Evolutionary conservation across 805 yeast species (phyloP).

Genomic region (Hanseniaspora singularis): DNA sequence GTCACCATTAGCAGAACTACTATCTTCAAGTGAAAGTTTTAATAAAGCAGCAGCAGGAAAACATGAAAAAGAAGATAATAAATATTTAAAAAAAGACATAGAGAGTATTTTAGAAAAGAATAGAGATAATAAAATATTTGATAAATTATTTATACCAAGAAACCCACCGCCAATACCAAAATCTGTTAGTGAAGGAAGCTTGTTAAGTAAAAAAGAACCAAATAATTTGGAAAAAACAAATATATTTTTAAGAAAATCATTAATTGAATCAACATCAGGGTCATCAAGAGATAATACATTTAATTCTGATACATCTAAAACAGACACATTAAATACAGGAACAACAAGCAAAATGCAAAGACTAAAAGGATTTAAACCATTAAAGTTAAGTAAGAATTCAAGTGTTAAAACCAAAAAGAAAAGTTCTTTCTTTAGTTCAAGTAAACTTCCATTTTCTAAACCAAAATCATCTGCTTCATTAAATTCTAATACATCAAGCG

Average conservation of each 20-base stretch:
- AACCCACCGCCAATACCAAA: slow-evolving; percentile 5
- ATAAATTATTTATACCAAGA: slow-evolving; percentile 13
- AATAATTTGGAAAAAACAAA: too few relatives aligned
- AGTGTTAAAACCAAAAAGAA: too few relatives aligned
- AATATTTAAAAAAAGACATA: neutral
- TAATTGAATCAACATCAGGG: too few relatives aligned
- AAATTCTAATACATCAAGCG: slow-evolving; percentile 17
- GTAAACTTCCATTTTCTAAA: too few relatives aligned
- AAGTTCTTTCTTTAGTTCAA: slow-evolving; percentile 19
- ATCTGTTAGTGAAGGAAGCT: slow-evolving; percentile 8
- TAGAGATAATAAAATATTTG: slow-evolving; percentile 15
- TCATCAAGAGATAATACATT: too few relatives aligned
- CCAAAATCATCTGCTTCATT: slow-evolving; percentile 26
- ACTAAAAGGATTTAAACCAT: too few relatives aligned
- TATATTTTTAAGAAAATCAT: too few relatives aligned
- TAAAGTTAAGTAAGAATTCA: too few relatives aligned
- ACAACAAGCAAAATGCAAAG: too few relatives aligned
- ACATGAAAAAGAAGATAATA: slow-evolving; percentile 12
- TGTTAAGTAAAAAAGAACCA: neutral
- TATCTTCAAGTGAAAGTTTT: slow-evolving; percentile 17
- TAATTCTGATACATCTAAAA: too few relatives aligned
- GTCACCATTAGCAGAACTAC: slow-evolving; percentile 15
- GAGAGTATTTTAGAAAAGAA: neutral
- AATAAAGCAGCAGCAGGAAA: slow-evolving; percentile 7
- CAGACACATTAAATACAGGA: too few relatives aligned